Base-by-base conservation (phyloP, 2,329 filamentous ascomycete species). In the Diaporthe sp. region DNA sequence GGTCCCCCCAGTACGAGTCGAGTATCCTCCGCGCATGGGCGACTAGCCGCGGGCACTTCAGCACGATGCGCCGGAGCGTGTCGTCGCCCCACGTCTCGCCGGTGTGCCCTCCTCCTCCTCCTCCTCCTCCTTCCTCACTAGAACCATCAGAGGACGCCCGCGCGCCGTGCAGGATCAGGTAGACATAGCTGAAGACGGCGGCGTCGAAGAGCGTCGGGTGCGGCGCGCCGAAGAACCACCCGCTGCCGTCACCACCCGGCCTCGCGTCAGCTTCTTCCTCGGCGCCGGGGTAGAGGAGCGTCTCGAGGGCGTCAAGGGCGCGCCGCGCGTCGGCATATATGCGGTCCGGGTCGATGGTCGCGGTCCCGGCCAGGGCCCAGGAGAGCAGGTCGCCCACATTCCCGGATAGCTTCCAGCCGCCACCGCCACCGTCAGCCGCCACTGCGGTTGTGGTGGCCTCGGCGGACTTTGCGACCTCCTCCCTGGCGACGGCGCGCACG, bases 121-220 rank as follows among this genome's bases (percentile, higher is more conserved):
- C n/a, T n/a, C 25, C 28, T 3, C 7, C 28, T 9, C 10, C 28
- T 2, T 86, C 94, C 94, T 96, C 1, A 85, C 86, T 78, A 95
- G 78, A 10, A 77, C 76, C 80, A 22, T 12, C 51, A 25, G 58
- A 61, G 17, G 44, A 37, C 34, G 57, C 58, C 49, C 68, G 60
- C 61, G 61, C 53, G 2, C 80, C 81, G 47, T 92, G 91, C 71
- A 98, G 85, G 71, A 98, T 87, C 70, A 98, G 86, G 83, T 97
- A 92, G 0, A 94, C 96, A 84, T 98, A 99, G 4, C 95, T 92
- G 85, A 98, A 98, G 2, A 98, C 91, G 72, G 91, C 92, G 9
- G 96, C 96, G 84, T 99, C 97, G 79, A 98, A 96, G 34, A 96
- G 81, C 0, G 92, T 91, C 0, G 96, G 95, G 82, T 42, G 83